Evolutionary conservation across 345 rosid genomes (phyloP), one percentile per base, ranked within the genome.

Genomic region (Geranium rotundifolium): DNA sequence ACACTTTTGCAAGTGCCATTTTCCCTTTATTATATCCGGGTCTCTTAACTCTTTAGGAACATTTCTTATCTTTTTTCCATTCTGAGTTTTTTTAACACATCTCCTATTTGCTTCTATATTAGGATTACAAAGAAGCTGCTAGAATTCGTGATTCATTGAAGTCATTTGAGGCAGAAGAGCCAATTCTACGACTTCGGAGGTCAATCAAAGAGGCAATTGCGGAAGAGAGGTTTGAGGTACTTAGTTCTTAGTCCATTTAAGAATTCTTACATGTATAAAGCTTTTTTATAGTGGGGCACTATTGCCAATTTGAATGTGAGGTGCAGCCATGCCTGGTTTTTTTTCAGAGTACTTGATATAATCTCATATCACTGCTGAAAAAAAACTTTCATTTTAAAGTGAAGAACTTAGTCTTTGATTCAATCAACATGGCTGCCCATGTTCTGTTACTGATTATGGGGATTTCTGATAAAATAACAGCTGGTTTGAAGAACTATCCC

Each of bases 81-180:
- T 64, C 12, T 0, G 16, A 30, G 17, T 17, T 5, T 16, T 27
- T 57, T 37, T 4, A 18, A 19, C 54, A 20, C 20, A 1, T 54
- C 30, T 65, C 12, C 16, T 27, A 14, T 18, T 16, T 59, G 19
- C n/a, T n/a, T 31, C 19, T 65, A 63, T 57, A 60, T 19, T 59
- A 87, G 95, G 79, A 83, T 65, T 87, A 87, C 52, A 66, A 85
- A 73, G 95, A 78, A 69, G 90, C 95, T 56, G 89, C 90, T 1
- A 79, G 85, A 65, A 69, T 87, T 58, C 85, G 87, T 1, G 86
- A 83, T 64, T 85, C 88, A 4, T 61, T 87, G 69, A 85, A 69
- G 64, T 66, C 68, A 46, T 85, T 85, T 16, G 90, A 87, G 75
- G 87, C 81, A 64, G 87, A 75, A 67, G 95, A 87, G 70, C 90